These are phyloP conservation scores for Scleroderma citrinum DNA, from an alignment of 768 basidiomycete genomes.

Conservation along the genomic window DNA sequence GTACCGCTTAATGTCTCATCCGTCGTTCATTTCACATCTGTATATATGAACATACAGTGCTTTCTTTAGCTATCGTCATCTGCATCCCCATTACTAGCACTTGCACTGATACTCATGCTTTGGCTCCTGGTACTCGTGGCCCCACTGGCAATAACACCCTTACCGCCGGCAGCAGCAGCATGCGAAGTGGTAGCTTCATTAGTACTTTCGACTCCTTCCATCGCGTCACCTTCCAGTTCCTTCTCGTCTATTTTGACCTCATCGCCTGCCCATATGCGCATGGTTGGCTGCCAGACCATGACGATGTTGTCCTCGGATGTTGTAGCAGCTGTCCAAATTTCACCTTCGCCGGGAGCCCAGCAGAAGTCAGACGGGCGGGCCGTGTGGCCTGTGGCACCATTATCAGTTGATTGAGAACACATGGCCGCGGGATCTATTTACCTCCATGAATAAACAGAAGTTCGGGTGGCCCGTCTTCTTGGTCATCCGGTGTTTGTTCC, in stretches of 20 bases:
- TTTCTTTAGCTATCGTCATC: slow-evolving; percentile 22
- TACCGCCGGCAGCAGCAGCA: slow-evolving; percentile 9
- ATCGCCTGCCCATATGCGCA: slow-evolving; percentile 90
- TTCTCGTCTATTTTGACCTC: slow-evolving; percentile 79
- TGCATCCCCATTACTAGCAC: slow-evolving; percentile 43
- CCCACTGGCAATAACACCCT: slow-evolving; percentile 22
- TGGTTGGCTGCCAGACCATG: slow-evolving; percentile 96
- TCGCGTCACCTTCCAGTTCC: slow-evolving; percentile 75
- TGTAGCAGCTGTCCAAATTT: slow-evolving; percentile 81
- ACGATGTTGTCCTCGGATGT: slow-evolving; percentile 96
- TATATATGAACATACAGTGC: slow-evolving; percentile 1
- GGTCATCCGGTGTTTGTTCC: slow-evolving; percentile 97
- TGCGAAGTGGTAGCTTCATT: slow-evolving; percentile 19
- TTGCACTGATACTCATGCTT: slow-evolving; percentile 58
- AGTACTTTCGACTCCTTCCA: slow-evolving; percentile 64
- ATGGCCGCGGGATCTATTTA: slow-evolving; percentile 27
- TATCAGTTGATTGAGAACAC: slow-evolving; percentile 5
- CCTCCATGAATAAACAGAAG: slow-evolving; percentile 94
- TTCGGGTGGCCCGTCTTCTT: slow-evolving; percentile 97
- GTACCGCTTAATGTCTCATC: slow-evolving; percentile 5
- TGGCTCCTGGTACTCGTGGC: slow-evolving; percentile 44
- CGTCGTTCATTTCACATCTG: slow-evolving; percentile 10
- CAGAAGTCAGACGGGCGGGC: slow-evolving; percentile 89
- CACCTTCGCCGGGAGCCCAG: slow-evolving; percentile 82
- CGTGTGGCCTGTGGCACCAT: slow-evolving; percentile 61